Percentiles rank a stretch among this genome's conserved stretches.
These are phyloP conservation scores for Boletus insuetus DNA, from an alignment of 768 basidiomycete species.

Conservation along the genomic window DNA sequence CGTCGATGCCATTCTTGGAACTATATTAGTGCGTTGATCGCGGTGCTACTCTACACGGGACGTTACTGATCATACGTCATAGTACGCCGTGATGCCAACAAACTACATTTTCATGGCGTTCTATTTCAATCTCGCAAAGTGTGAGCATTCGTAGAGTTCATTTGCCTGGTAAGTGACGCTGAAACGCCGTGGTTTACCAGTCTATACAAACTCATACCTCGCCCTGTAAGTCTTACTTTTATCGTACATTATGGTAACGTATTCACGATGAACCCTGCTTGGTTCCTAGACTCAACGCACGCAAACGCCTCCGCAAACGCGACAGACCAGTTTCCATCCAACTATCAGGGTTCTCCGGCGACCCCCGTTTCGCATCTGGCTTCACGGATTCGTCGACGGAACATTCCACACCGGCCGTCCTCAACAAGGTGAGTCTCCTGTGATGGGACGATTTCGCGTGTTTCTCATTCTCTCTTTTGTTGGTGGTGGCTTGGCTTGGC, in stretches of 20 bases:
- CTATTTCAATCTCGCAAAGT: conserved; percentile 52
- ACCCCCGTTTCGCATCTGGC: conserved; percentile 5
- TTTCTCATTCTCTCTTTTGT: background rate
- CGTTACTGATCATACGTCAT: background rate
- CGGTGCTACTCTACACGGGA: background rate
- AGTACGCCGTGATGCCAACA: conserved; percentile 50
- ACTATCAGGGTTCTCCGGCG: conserved; percentile 36
- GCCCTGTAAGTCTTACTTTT: conserved; percentile 34
- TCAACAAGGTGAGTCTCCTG: conserved; percentile 1
- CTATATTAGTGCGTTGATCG: conserved; percentile 33
- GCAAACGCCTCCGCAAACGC: conserved; percentile 37
- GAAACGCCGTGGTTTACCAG: conserved; percentile 22
- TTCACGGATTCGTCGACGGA: background rate
- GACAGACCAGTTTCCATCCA: conserved; percentile 42
- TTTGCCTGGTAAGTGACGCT: background rate
- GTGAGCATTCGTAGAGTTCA: conserved; percentile 30
- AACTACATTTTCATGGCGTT: conserved; percentile 56
- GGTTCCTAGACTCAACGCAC: conserved; percentile 43
- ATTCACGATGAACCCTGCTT: background rate
- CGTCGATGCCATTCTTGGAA: conserved; percentile 44
- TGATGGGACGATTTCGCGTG: background rate
- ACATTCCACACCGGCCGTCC: background rate
- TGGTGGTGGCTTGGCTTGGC: background rate
- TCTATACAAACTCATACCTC: conserved; percentile 58
- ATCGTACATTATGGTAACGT: background rate